These are phyloP conservation scores for Lipomyces yamadae DNA, from an alignment of 805 yeast species.

Conservation along the genomic window DNA sequence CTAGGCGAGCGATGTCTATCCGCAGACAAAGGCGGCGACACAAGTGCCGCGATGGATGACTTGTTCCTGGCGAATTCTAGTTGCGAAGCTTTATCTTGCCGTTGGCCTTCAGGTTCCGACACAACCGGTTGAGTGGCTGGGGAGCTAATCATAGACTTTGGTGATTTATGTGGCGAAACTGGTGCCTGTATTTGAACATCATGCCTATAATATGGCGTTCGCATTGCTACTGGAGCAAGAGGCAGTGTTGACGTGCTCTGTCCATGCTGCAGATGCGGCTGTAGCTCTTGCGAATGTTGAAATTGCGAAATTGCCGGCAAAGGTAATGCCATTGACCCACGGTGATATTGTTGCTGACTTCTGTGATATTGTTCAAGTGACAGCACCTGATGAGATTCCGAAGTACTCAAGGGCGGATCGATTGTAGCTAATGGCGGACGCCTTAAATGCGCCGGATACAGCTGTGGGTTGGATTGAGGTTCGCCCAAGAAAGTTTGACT, in stretches of 20 bases:
- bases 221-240: background rate
- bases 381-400: background rate
- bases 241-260: background rate
- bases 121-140: background rate
- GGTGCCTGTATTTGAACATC: background rate
- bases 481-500: background rate
- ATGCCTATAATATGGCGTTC: background rate
- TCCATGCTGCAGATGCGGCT: background rate
- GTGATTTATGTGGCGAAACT: background rate
- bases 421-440: background rate
- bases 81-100: background rate
- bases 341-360: conserved; percentile 8
- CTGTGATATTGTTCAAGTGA: conserved; percentile 7
- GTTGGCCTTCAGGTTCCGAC: background rate
- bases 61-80: conserved; percentile 4
- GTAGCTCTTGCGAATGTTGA: background rate
- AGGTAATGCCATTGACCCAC: background rate
- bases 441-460: background rate
- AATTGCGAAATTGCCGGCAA: background rate
- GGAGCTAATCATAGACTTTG: background rate
- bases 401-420: background rate
- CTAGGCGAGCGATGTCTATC: background rate
- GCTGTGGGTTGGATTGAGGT: background rate
- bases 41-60: conserved; percentile 17
- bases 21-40: conserved; percentile 7